phyloP scores from a whole-genome alignment of 805 yeast genomes.

The Candida khao-thaluensis region DNA sequence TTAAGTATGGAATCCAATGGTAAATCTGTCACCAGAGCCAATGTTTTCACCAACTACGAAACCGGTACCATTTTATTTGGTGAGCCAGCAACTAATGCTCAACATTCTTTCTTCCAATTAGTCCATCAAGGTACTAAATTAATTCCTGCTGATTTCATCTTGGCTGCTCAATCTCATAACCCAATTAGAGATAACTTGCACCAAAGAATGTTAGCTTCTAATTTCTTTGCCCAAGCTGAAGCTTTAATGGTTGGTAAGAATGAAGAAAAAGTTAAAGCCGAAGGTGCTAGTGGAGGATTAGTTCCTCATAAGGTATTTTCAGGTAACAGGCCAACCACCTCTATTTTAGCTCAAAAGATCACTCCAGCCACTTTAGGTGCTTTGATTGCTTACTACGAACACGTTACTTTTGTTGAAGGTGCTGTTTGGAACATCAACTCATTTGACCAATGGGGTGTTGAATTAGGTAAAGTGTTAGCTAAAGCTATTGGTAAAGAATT shows the following conservation, averaged over 20 bases:
- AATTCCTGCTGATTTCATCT: slow-evolving; percentile 94
- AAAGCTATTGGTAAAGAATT: slow-evolving; percentile 92
- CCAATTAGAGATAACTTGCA: slow-evolving; percentile 92
- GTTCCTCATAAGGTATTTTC: slow-evolving; percentile 95
- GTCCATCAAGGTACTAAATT: slow-evolving; percentile 98
- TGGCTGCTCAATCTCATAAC: slow-evolving; percentile 97
- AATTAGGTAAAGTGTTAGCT: slow-evolving; percentile 96
- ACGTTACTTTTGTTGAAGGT: slow-evolving; percentile 95
- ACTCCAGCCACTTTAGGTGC: slow-evolving; percentile 97
- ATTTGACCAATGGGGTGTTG: slow-evolving; percentile 99
- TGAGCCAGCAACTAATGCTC: slow-evolving; percentile 98
- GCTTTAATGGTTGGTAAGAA: slow-evolving; percentile 96
- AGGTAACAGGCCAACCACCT: slow-evolving; percentile 99
- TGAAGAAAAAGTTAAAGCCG: slow-evolving; percentile 76
- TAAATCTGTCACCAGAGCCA: slow-evolving; percentile 92
- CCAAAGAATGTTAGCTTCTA: slow-evolving; percentile 98
- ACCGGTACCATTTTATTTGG: slow-evolving; percentile 96
- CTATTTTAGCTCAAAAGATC: slow-evolving; percentile 90
- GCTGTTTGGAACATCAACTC: slow-evolving; percentile 99
- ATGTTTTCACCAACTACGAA: slow-evolving; percentile 87
- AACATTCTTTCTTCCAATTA: slow-evolving; percentile 98
- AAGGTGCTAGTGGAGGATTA: slow-evolving; percentile 82
- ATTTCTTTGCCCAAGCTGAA: slow-evolving; percentile 97
- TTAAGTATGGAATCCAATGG: slow-evolving; percentile 99
- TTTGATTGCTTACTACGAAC: slow-evolving; percentile 96